Conservation (phyloP, 306 rosid species). For the Leucaena leucocephala region DNA sequence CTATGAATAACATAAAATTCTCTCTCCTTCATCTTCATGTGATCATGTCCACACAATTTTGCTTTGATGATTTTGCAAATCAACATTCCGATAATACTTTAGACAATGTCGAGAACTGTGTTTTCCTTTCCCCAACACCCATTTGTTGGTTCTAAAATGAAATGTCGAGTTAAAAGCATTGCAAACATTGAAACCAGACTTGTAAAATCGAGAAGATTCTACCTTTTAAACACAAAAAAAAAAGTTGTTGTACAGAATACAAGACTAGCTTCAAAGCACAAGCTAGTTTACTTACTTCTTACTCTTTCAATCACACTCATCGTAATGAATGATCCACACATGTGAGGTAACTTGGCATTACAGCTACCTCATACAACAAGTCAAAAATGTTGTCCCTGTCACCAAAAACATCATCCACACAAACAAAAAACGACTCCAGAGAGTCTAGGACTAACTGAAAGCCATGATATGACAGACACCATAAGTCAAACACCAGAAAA, state of each 20-base stretch:
- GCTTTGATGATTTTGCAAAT: slow-evolving; percentile 24
- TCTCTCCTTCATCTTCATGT: neutral
- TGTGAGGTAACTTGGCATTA: slow-evolving; percentile 47
- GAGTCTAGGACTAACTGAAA: slow-evolving; percentile 30
- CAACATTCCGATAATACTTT: slow-evolving; percentile 6
- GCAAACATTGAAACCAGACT: neutral
- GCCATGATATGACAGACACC: slow-evolving; percentile 16
- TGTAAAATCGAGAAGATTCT: slow-evolving; percentile 9
- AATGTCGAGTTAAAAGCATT: no score
- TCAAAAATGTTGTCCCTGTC: slow-evolving; percentile 4
- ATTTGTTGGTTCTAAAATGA: neutral
- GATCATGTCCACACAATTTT: neutral
- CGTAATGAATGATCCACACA: slow-evolving; percentile 44
- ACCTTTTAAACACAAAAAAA: neutral
- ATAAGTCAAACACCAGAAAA: slow-evolving; percentile 37
- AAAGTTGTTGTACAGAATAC: no score
- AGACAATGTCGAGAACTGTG: neutral
- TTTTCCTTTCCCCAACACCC: neutral
- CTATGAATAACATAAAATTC: slow-evolving; percentile 26
- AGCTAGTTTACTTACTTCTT: slow-evolving; percentile 36
- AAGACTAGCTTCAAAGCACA: slow-evolving; percentile 15
- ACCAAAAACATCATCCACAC: neutral
- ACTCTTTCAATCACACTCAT: slow-evolving; percentile 37
- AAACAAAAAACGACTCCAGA: slow-evolving; percentile 27
- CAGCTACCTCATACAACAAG: slow-evolving; percentile 35